Evolutionary conservation across 2,329 filamentous ascomycete genomes (phyloP), one percentile per base, ranked within the genome.

Genomic region (Penicillium sp.): DNA sequence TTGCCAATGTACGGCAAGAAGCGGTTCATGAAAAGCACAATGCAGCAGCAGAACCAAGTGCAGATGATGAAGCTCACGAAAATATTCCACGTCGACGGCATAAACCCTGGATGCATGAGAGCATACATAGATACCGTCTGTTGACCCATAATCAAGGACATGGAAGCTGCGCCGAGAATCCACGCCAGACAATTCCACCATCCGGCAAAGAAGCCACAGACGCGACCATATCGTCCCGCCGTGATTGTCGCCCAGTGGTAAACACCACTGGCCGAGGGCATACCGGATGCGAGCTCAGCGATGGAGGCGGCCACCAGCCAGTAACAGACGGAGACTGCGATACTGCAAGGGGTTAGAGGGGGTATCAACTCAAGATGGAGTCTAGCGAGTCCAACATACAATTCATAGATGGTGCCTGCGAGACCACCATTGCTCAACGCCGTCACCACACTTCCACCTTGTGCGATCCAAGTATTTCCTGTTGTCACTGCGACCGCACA

Each of bases 381-480:
- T 27, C n/a, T 5, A 27, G 4, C 36, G 23, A 3, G 15, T 37
- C 10, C 17, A 10, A 23, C 53, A 42, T 57, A 66, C 63, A 81
- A 79, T 60, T 80, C 78, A 58, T 80, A 82, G 2, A 82, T 61
- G 0, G 79, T 73, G 10, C 77, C 77, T 0, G 78, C 73, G 0
- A 76, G 73, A 0, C 79, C 79, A 44, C 79, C 79, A 59, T 82
- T 80, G 52, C 67, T 72, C 42, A 80, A 70, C 14, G 75, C 74
- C 29, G 72, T 64, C 10, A 70, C 66, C 26, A 82, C 70, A 36
- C 76, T 79, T 9, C 78, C 78, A 37, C 77, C 79, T 41, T 81
- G 63, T 4, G 77, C 76, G 37, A 78, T 71, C 78, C 78, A 83
- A 12, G 78, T 77, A 51, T 80, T 81, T 57, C 80, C 78, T 15